phyloP scores from a whole-genome alignment of 140 eudicot species.

The Ambrosia hybrid region DNA sequence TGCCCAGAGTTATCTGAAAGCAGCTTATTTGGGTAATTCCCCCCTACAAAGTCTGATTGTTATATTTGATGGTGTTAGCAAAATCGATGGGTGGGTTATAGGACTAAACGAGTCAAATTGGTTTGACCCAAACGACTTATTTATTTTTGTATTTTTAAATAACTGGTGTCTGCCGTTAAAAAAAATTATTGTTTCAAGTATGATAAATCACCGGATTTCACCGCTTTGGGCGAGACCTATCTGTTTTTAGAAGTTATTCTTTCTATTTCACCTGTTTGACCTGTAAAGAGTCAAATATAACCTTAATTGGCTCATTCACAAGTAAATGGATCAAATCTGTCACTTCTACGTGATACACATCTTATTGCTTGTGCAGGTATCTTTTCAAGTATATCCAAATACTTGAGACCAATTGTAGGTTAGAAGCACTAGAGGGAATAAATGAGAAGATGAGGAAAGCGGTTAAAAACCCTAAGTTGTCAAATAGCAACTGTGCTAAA shows the following conservation, averaged over 20 bases:
- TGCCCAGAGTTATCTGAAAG: slow-evolving; percentile 79
- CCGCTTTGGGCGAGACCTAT: background rate
- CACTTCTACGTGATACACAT: slow-evolving; percentile 12
- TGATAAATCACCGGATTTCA: too few relatives aligned
- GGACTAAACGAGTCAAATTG: too few relatives aligned
- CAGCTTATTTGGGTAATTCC: slow-evolving; percentile 71
- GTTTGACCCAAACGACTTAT: too few relatives aligned
- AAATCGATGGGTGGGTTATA: too few relatives aligned
- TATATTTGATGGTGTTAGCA: too few relatives aligned
- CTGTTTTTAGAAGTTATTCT: slow-evolving; percentile 5
- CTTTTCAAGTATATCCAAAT: slow-evolving; percentile 72
- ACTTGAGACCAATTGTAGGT: slow-evolving; percentile 63
- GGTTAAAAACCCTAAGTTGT: slow-evolving; percentile 83
- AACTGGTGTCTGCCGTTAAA: too few relatives aligned
- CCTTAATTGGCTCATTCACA: too few relatives aligned
- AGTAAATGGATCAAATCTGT: slow-evolving; percentile 5
- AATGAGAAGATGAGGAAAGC: slow-evolving; percentile 93
- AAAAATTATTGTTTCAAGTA: too few relatives aligned
- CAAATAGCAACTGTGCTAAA: slow-evolving; percentile 67
- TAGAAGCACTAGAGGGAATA: slow-evolving; percentile 87
- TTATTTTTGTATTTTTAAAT: too few relatives aligned
- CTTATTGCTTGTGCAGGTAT: slow-evolving; percentile 51
- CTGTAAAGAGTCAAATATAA: background rate
- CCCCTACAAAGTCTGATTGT: too few relatives aligned
- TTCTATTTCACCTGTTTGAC: background rate